These are phyloP conservation scores for Picochlorum costavermella DNA, from an alignment of 139 green algal species.

Conservation along the genomic window DNA sequence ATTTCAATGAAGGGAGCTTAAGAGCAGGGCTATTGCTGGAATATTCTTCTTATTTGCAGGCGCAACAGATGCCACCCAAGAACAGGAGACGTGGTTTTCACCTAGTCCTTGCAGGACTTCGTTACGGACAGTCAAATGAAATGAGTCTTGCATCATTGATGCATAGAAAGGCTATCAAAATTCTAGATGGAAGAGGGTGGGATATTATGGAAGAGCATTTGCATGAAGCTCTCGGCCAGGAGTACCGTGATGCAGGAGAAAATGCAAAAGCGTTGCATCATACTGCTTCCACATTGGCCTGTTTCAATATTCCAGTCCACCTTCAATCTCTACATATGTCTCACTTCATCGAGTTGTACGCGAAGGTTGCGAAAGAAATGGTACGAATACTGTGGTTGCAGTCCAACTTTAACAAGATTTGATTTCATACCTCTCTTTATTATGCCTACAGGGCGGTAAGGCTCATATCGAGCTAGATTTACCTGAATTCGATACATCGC, in stretches of 20 bases:
- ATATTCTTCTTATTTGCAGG: conserved; percentile 73
- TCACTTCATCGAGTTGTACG: conserved; percentile 54
- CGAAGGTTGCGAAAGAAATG: conserved; percentile 7
- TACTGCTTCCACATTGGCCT: conserved; percentile 53
- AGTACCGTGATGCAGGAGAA: conserved; percentile 39
- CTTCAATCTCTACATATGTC: conserved; percentile 64
- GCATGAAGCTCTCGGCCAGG: conserved; percentile 68
- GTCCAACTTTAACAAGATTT: no score
- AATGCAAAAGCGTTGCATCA: conserved; percentile 46
- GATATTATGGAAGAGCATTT: conserved; percentile 81
- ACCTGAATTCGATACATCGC: conserved; percentile 33
- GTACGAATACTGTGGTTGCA: neutral
- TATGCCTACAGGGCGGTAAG: no score
- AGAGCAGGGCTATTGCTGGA: conserved; percentile 80
- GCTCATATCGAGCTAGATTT: no score
- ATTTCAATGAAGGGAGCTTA: conserved; percentile 60
- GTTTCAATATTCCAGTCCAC: conserved; percentile 24
- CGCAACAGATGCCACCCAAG: conserved; percentile 22
- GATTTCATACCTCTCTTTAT: no score
- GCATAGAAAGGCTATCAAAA: conserved; percentile 51
- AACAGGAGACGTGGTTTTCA: conserved; percentile 78
- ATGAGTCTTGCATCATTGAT: conserved; percentile 50
- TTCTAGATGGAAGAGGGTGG: conserved; percentile 67
- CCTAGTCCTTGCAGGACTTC: conserved; percentile 81
- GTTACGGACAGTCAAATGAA: conserved; percentile 61